These are phyloP conservation scores for Ceratocystis variospora DNA, from an alignment of 2,329 filamentous ascomycete species.

Conservation along the genomic window DNA sequence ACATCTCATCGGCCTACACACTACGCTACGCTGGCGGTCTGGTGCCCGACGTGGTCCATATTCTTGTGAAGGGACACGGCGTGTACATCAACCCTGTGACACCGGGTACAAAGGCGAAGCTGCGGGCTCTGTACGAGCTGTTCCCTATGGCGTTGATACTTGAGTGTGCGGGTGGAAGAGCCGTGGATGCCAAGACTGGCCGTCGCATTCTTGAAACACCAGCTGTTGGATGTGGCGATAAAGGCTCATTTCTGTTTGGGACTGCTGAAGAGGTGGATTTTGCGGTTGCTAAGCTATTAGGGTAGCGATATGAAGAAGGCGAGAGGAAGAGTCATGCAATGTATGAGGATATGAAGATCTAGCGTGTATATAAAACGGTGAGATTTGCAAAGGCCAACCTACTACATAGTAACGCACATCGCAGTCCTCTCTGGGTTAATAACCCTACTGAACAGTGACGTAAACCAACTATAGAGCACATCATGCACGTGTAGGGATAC, in stretches of 20 bases:
- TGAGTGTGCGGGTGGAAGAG: constrained; percentile 45
- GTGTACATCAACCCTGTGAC: constrained; percentile 47
- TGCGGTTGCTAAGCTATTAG: constrained; percentile 20
- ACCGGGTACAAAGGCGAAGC: constrained; percentile 37
- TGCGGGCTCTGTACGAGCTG: constrained; percentile 45
- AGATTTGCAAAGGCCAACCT: too few relatives aligned
- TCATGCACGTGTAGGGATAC: too few relatives aligned
- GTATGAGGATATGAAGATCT: too few relatives aligned
- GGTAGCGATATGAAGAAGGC: background rate
- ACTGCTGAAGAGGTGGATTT: constrained; percentile 35
- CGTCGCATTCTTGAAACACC: constrained; percentile 29
- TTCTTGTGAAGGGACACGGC: constrained; percentile 47
- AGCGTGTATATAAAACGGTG: too few relatives aligned
- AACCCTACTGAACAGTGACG: background rate
- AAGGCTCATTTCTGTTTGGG: constrained; percentile 38
- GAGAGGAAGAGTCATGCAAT: too few relatives aligned
- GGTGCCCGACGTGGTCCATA: constrained; percentile 47
- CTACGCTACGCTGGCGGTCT: constrained; percentile 47
- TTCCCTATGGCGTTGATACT: constrained; percentile 45
- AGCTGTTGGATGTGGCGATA: constrained; percentile 34
- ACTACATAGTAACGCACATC: background rate
- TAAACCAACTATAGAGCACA: too few relatives aligned
- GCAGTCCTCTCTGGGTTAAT: background rate
- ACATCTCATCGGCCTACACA: constrained; percentile 41
- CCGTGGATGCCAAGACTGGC: constrained; percentile 37